Evolutionary conservation across 108 stramenopile genomes (phyloP).

Genomic region (Stephanodiscus minutulus): DNA sequence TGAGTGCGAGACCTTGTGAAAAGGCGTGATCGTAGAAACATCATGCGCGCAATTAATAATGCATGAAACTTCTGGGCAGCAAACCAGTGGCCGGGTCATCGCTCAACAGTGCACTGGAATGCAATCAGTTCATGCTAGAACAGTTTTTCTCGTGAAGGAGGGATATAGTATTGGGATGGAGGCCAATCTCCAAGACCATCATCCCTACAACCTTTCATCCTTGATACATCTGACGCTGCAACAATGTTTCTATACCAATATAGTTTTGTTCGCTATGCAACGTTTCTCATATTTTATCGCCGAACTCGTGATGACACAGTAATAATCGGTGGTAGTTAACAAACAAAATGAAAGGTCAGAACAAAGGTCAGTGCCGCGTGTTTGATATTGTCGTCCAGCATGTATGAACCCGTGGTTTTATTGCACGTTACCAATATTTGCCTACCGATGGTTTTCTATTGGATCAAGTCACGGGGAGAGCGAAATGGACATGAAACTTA

Average conservation of each 20-base stretch:
- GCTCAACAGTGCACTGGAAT: slow-evolving; percentile 54
- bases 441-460: slow-evolving; percentile 24
- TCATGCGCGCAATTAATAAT: background rate
- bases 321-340: background rate
- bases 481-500: slow-evolving; percentile 10
- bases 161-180: slow-evolving; percentile 10
- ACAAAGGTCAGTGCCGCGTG: background rate
- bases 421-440: slow-evolving; percentile 53
- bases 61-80: slow-evolving; percentile 55
- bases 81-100: slow-evolving; percentile 56
- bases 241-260: background rate
- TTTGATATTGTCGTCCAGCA: background rate
- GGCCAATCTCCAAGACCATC: slow-evolving; percentile 6
- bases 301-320: background rate
- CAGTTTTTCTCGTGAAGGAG: slow-evolving; percentile 24
- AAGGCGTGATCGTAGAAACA: background rate
- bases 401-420: slow-evolving; percentile 23
- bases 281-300: background rate
- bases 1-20: slow-evolving; percentile 13
- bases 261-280: background rate
- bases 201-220: slow-evolving; percentile 18
- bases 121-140: slow-evolving; percentile 51
- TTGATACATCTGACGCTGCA: slow-evolving; percentile 14
- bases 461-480: slow-evolving; percentile 50
- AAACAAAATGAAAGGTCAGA: background rate